Conservation (phyloP, 768 basidiomycete genomes). For the Boletus rex-veris region DNA sequence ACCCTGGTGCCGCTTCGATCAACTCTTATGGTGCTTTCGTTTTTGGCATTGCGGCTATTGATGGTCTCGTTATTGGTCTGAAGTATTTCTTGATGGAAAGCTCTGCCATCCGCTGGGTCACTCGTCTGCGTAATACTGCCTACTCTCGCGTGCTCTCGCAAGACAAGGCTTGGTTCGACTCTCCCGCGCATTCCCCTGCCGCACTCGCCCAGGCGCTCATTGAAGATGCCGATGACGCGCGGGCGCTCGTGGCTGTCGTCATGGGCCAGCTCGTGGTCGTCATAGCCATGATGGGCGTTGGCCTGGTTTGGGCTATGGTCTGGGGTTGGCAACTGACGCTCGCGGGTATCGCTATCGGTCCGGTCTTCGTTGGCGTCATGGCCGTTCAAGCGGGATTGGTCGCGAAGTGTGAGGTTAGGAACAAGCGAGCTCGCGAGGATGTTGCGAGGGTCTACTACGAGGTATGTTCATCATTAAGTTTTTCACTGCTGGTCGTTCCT, state of each 20-base stretch:
- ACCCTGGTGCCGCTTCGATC: conserved; percentile 63
- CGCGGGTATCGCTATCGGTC: conserved; percentile 82
- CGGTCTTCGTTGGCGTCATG: conserved; percentile 76
- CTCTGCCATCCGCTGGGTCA: conserved; percentile 72
- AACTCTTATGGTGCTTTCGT: conserved; percentile 71
- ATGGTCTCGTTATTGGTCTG: conserved; percentile 70
- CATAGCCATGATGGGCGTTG: conserved; percentile 73
- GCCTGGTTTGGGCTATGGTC: conserved; percentile 85
- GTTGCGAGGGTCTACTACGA: conserved; percentile 85
- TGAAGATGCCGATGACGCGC: conserved; percentile 88
- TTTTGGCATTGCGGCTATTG: conserved; percentile 67
- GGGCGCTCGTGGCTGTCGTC: conserved; percentile 69
- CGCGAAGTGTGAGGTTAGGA: conserved; percentile 66
- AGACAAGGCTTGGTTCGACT: conserved; percentile 88
- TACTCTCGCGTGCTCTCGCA: conserved; percentile 65
- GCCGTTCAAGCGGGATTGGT: conserved; percentile 71
- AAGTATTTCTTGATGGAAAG: conserved; percentile 83
- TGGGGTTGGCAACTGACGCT: conserved; percentile 92
- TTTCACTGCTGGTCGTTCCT: neutral
- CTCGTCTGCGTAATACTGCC: conserved; percentile 52
- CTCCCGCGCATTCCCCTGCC: conserved; percentile 52
- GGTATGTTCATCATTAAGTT: conserved; percentile 39
- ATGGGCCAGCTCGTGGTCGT: conserved; percentile 73
- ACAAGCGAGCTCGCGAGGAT: conserved; percentile 84
- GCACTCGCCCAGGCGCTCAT: conserved; percentile 71